These are phyloP conservation scores for Grosmannia clavigera DNA, from an alignment of 2,329 filamentous ascomycete genomes.

Conservation along the genomic window DNA sequence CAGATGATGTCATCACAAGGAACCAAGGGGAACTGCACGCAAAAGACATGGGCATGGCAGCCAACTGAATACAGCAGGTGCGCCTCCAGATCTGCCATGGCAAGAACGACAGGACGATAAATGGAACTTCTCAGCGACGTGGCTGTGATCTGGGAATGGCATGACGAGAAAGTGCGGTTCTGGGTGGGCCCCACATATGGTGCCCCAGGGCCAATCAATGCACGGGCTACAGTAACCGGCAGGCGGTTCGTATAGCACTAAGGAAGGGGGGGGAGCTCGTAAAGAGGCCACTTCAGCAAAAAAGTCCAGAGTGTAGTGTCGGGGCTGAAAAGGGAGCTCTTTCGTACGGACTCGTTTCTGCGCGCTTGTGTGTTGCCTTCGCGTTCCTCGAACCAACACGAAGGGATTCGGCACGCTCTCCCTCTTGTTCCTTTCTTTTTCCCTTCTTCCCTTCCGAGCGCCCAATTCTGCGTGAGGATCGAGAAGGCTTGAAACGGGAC, in stretches of 20 bases:
- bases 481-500: background rate
- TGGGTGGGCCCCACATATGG: background rate
- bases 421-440: background rate
- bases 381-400: background rate
- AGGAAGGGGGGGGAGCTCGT: background rate
- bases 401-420: background rate
- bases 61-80: too few species aligned
- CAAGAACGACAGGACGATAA: background rate
- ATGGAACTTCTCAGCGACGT: background rate
- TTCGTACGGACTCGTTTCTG: background rate
- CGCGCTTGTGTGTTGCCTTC: background rate
- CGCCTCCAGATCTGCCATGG: too few species aligned
- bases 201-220: background rate
- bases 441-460: background rate
- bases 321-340: slow-evolving; percentile 1
- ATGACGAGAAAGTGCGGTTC: background rate
- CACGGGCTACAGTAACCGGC: background rate
- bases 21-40: too few species aligned
- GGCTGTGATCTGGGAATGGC: background rate
- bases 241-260: background rate
- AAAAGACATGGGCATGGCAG: background rate
- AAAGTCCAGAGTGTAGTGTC: background rate
- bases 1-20: background rate
- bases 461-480: background rate
- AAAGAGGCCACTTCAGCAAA: slow-evolving; percentile 2